These are phyloP conservation scores for Populus hybrid DNA, from an alignment of 441 rosid species.

Conservation along the genomic window DNA sequence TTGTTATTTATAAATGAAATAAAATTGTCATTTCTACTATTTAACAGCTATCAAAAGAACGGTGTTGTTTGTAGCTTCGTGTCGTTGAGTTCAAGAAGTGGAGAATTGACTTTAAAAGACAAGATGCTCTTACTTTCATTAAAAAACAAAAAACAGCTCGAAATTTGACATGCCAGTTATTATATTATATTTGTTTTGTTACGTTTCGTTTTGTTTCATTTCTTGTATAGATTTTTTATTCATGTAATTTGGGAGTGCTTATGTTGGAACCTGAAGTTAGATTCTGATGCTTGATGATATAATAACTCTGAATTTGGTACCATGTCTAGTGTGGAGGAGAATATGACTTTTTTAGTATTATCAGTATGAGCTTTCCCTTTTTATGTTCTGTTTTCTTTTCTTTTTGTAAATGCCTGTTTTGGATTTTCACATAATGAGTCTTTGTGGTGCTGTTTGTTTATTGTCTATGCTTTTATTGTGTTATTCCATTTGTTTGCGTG, in stretches of 20 bases:
- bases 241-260: constrained; percentile 31
- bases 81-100: constrained; percentile 23
- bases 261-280: constrained; percentile 34
- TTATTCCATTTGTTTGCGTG: constrained; percentile 19
- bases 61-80: constrained; percentile 17
- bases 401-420: constrained; percentile 34
- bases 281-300: constrained; percentile 64
- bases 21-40: neutral
- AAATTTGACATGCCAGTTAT: constrained; percentile 24
- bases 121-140: constrained; percentile 45
- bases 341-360: constrained; percentile 34
- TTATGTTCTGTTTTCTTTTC: neutral
- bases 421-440: constrained; percentile 54
- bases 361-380: constrained; percentile 1
- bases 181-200: constrained; percentile 23
- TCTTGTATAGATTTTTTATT: neutral
- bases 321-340: constrained; percentile 43
- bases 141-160: neutral
- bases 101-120: constrained; percentile 12
- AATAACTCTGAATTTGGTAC: constrained; percentile 23
- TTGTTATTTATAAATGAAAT: neutral
- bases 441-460: constrained; percentile 27
- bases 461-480: constrained; percentile 16
- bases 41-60: constrained; percentile 15
- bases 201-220: constrained; percentile 8